Evolutionary conservation across 768 basidiomycete genomes (phyloP), one percentile per base, ranked within the genome.

Genomic region (Terana coerulea): DNA sequence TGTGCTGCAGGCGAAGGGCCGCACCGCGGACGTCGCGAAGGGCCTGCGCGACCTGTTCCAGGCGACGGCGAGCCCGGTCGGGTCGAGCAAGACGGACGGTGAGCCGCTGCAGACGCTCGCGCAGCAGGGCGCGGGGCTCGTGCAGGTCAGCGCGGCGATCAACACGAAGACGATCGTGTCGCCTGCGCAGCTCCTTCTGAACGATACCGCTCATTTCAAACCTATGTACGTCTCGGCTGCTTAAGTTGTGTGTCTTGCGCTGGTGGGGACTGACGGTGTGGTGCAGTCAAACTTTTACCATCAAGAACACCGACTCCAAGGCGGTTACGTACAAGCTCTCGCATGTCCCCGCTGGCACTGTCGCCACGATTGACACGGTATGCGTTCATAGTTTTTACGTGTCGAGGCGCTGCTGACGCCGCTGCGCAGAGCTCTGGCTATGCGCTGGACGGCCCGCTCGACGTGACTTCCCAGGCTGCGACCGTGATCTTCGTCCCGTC

Each of bases 331-430:
- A 77, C 65, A 72, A 64, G 19, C 53, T 85, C 17, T 67, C 59
- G 6, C 81, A 84, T 58, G 64, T 78, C 3, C 76, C 81, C 21
- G 81, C 81, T 29, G 77, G 75, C 3, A 80, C 81, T 6, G 77
- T 77, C 8, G 49, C 72, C 24, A 77, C 79, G 1, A 67, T 77
- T 29, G 62, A 68, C 49, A 58, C 71, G 9, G 76, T 75, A 59
- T n/a, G n/a, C 37, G 69, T 56, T 34, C 37, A 40, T 29, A 28
- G 7, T 40, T 31, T 28, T 17, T 0, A 11, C 33, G 22, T 15
- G n/a, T 8, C n/a, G 14, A 19, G 29, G 9, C 48, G 14, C 21
- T n/a, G 14, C 28, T 29, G 3, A 34, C 19, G 35, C 5, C 44
- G 12, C 14, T 11, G 29, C 53, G 3, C 44, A 77, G 73, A 69